phyloP scores from a whole-genome alignment of 169 alveolate species.

The Nephromyces sp. region DNA sequence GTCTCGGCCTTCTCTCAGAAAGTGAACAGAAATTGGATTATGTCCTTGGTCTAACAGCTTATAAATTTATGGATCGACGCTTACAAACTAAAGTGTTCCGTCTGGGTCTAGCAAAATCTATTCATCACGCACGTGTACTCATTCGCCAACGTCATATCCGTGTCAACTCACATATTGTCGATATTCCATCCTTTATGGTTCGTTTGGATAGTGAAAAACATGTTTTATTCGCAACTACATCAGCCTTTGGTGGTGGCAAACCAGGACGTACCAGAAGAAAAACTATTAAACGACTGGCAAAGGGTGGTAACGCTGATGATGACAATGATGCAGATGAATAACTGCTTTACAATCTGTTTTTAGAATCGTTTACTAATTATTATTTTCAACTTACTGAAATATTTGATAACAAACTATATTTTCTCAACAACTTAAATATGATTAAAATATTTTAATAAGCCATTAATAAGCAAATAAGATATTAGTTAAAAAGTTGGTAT shows the following conservation, averaged over 20 bases:
- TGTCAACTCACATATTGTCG: conserved; percentile 95
- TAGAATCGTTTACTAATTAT: too few relatives aligned
- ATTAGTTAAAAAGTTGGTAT: too few relatives aligned
- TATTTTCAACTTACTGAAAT: too few relatives aligned
- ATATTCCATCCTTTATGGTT: conserved; percentile 96
- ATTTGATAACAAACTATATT: too few relatives aligned
- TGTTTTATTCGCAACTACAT: conserved; percentile 89
- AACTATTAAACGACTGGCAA: conserved; percentile 28
- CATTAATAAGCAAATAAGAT: too few relatives aligned
- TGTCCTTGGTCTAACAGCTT: conserved; percentile 93
- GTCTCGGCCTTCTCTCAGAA: conserved; percentile 92
- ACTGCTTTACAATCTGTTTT: background rate
- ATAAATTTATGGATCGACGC: conserved; percentile 97
- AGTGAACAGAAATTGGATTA: conserved; percentile 94
- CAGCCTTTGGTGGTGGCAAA: conserved; percentile 90
- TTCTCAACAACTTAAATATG: too few relatives aligned
- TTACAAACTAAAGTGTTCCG: conserved; percentile 96
- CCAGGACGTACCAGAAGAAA: conserved; percentile 92
- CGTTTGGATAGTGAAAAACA: conserved; percentile 96
- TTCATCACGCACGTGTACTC: conserved; percentile 97
- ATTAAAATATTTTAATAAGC: too few relatives aligned
- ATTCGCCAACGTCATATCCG: conserved; percentile 97
- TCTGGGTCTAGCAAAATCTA: conserved; percentile 88
- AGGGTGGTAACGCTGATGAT: conserved; percentile 25
- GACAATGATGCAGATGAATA: conserved; percentile 5